These are phyloP conservation scores for Heracleum sosnowskyi DNA, from an alignment of 129 eudicot genomes.

Conservation along the genomic window DNA sequence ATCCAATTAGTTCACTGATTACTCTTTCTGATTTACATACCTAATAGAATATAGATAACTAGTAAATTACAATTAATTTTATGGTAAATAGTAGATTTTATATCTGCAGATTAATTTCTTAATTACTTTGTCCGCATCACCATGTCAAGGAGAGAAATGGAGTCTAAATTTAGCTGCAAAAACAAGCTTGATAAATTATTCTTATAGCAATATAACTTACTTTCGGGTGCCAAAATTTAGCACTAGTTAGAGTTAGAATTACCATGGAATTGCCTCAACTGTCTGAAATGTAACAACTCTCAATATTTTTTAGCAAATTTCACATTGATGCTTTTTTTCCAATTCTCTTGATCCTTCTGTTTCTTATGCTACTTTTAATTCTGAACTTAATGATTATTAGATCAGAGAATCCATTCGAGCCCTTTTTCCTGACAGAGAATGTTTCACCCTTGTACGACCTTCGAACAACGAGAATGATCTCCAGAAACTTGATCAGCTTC, in stretches of 20 bases:
- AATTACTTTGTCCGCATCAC: background rate
- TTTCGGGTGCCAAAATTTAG: background rate
- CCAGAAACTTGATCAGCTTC: slow-evolving; percentile 80
- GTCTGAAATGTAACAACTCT: background rate
- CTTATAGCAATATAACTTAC: background rate
- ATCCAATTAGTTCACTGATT: background rate
- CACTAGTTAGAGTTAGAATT: background rate
- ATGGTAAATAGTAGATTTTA: background rate
- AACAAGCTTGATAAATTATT: background rate
- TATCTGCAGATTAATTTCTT: background rate
- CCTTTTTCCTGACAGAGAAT: slow-evolving; percentile 97
- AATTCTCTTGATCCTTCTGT: slow-evolving; percentile 4
- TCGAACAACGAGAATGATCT: slow-evolving; percentile 76
- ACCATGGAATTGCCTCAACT: background rate
- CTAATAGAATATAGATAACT: too few species aligned
- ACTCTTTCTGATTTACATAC: background rate
- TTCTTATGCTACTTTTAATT: slow-evolving; percentile 5
- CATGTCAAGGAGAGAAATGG: background rate
- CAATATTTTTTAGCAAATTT: background rate
- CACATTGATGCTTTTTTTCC: background rate
- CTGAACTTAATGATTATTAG: slow-evolving; percentile 25
- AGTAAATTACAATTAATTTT: too few species aligned
- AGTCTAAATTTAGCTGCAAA: background rate
- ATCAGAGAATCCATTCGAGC: slow-evolving; percentile 97
- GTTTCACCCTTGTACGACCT: slow-evolving; percentile 97